phyloP scores from a whole-genome alignment of 306 rosid genomes.

The Styphnolobium japonicum region DNA sequence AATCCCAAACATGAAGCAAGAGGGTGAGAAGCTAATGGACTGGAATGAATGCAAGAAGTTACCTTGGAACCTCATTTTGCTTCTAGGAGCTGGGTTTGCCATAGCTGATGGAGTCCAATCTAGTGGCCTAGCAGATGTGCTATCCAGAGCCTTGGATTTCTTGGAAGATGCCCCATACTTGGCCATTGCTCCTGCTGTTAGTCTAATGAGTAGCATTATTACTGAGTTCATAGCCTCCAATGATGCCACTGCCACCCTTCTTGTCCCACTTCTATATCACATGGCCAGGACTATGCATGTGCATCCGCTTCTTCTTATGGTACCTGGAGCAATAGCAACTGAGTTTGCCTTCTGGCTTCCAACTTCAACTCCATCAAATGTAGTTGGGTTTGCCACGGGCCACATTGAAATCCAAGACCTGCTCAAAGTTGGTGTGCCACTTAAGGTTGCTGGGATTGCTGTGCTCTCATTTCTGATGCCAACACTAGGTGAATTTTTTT shows the following conservation, averaged over 20 bases:
- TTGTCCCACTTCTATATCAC: slow-evolving; percentile 63
- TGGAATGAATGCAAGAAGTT: slow-evolving; percentile 92
- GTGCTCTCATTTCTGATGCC: slow-evolving; percentile 71
- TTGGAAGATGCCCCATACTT: slow-evolving; percentile 60
- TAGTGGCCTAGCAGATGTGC: slow-evolving; percentile 68
- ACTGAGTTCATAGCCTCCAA: slow-evolving; percentile 82
- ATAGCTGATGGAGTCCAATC: slow-evolving; percentile 79
- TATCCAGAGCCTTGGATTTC: slow-evolving; percentile 57
- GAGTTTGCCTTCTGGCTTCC: slow-evolving; percentile 83
- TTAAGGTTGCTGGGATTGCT: slow-evolving; percentile 63
- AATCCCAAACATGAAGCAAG: slow-evolving; percentile 75
- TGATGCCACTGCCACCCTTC: slow-evolving; percentile 80
- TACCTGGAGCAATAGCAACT: slow-evolving; percentile 80
- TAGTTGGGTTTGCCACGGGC: slow-evolving; percentile 80
- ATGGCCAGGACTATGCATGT: slow-evolving; percentile 64
- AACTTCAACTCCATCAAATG: slow-evolving; percentile 77
- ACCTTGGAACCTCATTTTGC: slow-evolving; percentile 80
- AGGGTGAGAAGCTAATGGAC: slow-evolving; percentile 82
- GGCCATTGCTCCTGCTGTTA: slow-evolving; percentile 69
- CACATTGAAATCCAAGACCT: slow-evolving; percentile 67
- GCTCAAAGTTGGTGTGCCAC: slow-evolving; percentile 73
- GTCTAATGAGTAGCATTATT: slow-evolving; percentile 61
- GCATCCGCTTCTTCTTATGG: slow-evolving; percentile 76
- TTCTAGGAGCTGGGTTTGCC: slow-evolving; percentile 91
- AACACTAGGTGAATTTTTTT: slow-evolving; percentile 58